phyloP scores from a whole-genome alignment of 805 yeast species.

The Hanseniaspora taiwanica region DNA sequence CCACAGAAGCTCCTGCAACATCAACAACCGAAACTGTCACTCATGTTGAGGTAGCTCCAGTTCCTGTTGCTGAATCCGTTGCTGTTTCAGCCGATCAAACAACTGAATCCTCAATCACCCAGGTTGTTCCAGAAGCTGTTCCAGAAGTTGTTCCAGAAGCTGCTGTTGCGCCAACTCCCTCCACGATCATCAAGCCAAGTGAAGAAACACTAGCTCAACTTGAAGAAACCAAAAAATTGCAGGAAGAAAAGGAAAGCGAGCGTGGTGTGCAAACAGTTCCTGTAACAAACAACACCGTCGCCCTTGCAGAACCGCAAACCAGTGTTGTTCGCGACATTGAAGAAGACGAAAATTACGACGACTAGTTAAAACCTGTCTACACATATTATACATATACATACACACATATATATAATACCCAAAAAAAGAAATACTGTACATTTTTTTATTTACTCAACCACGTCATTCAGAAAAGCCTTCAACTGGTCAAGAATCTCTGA shows the following conservation, averaged over 20 bases:
- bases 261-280: conserved; percentile 6
- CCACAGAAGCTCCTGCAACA: conserved; percentile 3
- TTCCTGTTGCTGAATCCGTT: conserved; percentile 1
- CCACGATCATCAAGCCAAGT: conserved; percentile 20
- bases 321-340: conserved; percentile 27
- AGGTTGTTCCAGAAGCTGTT: conserved; percentile 4
- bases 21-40: conserved; percentile 3
- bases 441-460: conserved; percentile 19
- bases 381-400: not conserved
- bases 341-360: conserved; percentile 35
- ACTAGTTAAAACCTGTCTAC: conserved; percentile 12
- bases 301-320: conserved; percentile 3
- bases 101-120: too few species aligned
- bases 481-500: conserved; percentile 46
- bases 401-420: not conserved
- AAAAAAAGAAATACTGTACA: not conserved
- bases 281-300: conserved; percentile 2
- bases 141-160: conserved; percentile 3
- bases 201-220: conserved; percentile 27
- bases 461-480: conserved; percentile 40
- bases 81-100: not conserved
- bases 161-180: not conserved
- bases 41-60: conserved; percentile 1
- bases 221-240: conserved; percentile 28
- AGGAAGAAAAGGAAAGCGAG: conserved; percentile 24